Conservation (phyloP, 257 asterid species). For the Solanum lignicaule region DNA sequence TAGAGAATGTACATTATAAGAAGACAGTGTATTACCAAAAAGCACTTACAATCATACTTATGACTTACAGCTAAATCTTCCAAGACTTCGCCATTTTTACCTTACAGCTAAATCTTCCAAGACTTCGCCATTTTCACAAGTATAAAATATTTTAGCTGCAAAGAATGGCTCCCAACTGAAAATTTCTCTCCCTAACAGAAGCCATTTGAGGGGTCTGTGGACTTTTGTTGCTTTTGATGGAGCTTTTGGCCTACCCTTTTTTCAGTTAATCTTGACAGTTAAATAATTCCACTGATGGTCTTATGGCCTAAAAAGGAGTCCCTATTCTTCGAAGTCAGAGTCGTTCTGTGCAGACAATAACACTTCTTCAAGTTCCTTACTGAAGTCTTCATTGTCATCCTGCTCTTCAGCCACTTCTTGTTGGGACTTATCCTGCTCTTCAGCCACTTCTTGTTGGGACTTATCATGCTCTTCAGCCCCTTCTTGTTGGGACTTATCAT, state of each 20-base stretch:
- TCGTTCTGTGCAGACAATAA: conserved; percentile 8
- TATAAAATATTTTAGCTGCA: not conserved
- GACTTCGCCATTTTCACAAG: not conserved
- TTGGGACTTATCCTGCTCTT: not conserved
- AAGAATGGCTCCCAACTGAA: not conserved
- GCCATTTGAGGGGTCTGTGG: not conserved
- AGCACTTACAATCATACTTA: not conserved
- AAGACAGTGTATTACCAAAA: not conserved
- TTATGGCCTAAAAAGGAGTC: not conserved
- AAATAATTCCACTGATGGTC: not conserved
- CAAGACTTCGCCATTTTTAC: not conserved
- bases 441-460: not conserved
- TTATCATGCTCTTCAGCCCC: not conserved
- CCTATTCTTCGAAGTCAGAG: conserved; percentile 2
- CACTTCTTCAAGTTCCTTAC: conserved; percentile 24
- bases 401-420: not conserved
- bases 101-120: not conserved
- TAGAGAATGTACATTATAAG: not conserved
- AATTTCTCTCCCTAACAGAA: not conserved
- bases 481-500: not conserved
- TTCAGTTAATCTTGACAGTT: not conserved
- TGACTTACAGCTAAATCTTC: not conserved
- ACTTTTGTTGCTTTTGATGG: not conserved
- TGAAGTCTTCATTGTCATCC: conserved; percentile 9
- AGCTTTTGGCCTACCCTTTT: not conserved